Conservation (phyloP, 2,329 filamentous ascomycete species). For the Colletotrichum sp. region DNA sequence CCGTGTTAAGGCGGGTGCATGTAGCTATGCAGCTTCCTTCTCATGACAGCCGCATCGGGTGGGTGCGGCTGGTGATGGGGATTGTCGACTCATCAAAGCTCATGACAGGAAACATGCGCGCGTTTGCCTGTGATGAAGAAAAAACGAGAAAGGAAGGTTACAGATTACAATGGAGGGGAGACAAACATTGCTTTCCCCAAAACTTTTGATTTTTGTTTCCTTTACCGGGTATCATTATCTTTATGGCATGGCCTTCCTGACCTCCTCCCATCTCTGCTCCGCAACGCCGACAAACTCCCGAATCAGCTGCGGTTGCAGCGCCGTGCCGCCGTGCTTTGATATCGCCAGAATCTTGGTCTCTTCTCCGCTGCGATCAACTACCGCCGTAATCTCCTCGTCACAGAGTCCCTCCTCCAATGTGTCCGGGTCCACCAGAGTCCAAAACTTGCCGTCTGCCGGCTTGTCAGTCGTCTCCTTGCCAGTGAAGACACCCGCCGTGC, state of each 20-base stretch:
- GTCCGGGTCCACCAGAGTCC: conserved; percentile 89
- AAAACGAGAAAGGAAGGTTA: rapidly evolving
- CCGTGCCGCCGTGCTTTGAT: conserved; percentile 83
- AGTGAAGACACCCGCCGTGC: conserved; percentile 80
- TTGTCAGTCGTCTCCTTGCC: conserved; percentile 60
- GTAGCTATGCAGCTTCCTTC: not conserved
- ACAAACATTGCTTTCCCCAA: not conserved
- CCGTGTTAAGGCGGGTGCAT: not conserved
- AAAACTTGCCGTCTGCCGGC: conserved; percentile 57
- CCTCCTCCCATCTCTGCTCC: conserved; percentile 67
- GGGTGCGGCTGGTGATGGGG: not conserved
- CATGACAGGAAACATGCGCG: not conserved
- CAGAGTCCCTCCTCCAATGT: conserved; percentile 87
- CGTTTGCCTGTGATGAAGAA: not conserved
- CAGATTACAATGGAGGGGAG: not conserved
- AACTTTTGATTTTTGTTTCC: not conserved
- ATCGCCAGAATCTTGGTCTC: conserved; percentile 69
- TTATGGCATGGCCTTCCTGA: conserved; percentile 44
- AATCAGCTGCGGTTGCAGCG: conserved; percentile 69
- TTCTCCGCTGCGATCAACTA: conserved; percentile 69
- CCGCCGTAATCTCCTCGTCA: conserved; percentile 80
- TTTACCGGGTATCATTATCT: conserved; percentile 30
- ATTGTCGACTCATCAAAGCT: not conserved
- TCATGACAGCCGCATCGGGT: not conserved
- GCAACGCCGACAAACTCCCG: conserved; percentile 64